phyloP scores from a whole-genome alignment of 257 asterid genomes.

The Jacaranda mimosifolia region DNA sequence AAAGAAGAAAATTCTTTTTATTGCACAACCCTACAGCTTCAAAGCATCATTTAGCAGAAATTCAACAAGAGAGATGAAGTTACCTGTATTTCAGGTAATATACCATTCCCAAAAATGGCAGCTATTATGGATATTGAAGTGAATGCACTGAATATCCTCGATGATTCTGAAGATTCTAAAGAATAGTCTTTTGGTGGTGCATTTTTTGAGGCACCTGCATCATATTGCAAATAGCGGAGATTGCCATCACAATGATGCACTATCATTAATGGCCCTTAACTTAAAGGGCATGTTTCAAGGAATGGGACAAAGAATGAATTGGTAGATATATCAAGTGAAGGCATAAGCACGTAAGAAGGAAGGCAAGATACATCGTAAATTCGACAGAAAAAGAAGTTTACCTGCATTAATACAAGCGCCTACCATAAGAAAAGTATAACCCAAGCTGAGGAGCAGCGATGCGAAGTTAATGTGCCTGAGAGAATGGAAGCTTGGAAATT shows the following conservation, averaged over 20 bases:
- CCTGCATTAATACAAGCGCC: conserved; percentile 91
- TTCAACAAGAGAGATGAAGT: neutral
- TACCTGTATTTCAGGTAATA: conserved; percentile 96
- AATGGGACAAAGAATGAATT: neutral
- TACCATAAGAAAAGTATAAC: conserved; percentile 85
- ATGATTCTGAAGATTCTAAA: conserved; percentile 61
- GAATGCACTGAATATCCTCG: conserved; percentile 79
- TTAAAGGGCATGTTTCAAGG: neutral
- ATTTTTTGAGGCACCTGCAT: conserved; percentile 66
- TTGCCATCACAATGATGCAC: conserved; percentile 12
- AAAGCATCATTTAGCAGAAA: neutral
- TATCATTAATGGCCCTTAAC: neutral
- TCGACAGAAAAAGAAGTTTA: conserved; percentile 26
- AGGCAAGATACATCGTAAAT: neutral
- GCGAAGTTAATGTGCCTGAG: conserved; percentile 86
- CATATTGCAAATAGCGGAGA: conserved; percentile 14
- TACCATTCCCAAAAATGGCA: conserved; percentile 94
- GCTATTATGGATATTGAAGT: conserved; percentile 95
- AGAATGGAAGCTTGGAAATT: conserved; percentile 94
- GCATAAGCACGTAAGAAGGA: neutral
- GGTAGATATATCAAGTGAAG: neutral
- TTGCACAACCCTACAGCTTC: neutral
- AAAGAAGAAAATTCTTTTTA: neutral
- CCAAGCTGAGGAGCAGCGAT: conserved; percentile 84
- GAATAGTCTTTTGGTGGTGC: conserved; percentile 87